A percentile compares a stretch with the other conserved stretches of the same genome.
Conservation (phyloP, 108 stramenopile species). For the Fistulifera pelliculosa region DNA sequence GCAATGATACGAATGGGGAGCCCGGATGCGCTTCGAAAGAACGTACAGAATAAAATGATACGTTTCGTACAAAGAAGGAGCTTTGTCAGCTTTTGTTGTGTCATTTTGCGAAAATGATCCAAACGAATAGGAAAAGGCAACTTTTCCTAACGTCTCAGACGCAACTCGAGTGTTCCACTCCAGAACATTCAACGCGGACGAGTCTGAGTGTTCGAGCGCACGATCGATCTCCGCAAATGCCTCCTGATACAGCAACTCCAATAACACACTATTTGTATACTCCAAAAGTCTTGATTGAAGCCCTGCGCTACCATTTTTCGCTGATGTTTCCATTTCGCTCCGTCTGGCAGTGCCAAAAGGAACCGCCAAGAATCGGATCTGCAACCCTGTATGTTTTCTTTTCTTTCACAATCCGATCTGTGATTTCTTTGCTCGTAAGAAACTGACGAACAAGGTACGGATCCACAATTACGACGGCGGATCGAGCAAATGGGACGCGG, state of each 20-base stretch:
- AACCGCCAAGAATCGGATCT: not conserved
- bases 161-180: conserved; percentile 3
- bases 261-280: not conserved
- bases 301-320: conserved; percentile 6
- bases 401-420: not conserved
- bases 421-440: not conserved
- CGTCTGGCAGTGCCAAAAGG: conserved; percentile 2
- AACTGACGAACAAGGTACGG: conserved; percentile 1
- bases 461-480: not conserved
- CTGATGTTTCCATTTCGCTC: conserved; percentile 7
- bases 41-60: too few species aligned
- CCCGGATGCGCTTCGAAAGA: too few species aligned
- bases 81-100: too few species aligned
- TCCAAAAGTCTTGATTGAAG: conserved; percentile 4
- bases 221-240: not conserved
- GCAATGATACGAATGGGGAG: too few species aligned
- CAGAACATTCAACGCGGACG: not conserved
- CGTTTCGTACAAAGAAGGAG: too few species aligned
- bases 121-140: not conserved
- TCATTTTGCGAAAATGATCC: not conserved
- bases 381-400: conserved; percentile 2
- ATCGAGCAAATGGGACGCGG: conserved; percentile 1
- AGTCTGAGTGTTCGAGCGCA: too few species aligned
- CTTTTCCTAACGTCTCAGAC: not conserved
- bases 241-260: not conserved